Evolutionary conservation across 2,329 filamentous ascomycete species (phyloP), one percentile per base, ranked within the genome.

Genomic region (Boeremia exigua): DNA sequence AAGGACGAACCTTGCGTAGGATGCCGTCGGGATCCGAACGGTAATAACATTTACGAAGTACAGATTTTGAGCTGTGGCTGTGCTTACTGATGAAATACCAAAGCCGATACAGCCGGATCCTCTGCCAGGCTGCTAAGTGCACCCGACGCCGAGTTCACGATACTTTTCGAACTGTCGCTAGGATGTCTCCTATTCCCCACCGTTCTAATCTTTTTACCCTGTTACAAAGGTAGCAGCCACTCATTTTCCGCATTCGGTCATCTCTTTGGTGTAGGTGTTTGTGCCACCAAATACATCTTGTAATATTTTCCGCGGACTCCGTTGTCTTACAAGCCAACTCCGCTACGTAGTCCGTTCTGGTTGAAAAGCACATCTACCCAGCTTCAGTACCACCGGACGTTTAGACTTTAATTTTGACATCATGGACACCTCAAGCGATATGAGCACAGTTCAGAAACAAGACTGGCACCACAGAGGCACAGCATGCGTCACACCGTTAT

Each of bases 391-490:
- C 19, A 9, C 34, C 15, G 19, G 34, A 15, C n/a, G 19, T 17
- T 12, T 37, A 17, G 19, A 17, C 34, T 17, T 17, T 17, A 37
- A 19, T 19, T 37, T 10, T 8, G 19, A 19, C 15, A 19, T 10
- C 11, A 3, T 37, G 8, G 11, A 19, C 17, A 8, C 19, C 2
- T 40, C 36, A 3, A 7, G 19, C 29, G 51, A 44, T 42, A 70
- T 70, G 67, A 51, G 65, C 28, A 54, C 55, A 49, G 61, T 61
- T 25, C 62, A 64, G 39, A 59, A 68, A 40, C 63, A 67, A 60
- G 67, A 70, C 8, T 72, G 70, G 70, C 67, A 72, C 53, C 54
- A 70, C 59, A 65, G 48, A 5, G 69, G 70, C 36, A 58, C 58
- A 37, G 51, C 63, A 17, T 74, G 72, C 60, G 74, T 66, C 61